phyloP scores from a whole-genome alignment of 225 moss, liverwort and hornwort species.

The Antitrichia curtipendula region DNA sequence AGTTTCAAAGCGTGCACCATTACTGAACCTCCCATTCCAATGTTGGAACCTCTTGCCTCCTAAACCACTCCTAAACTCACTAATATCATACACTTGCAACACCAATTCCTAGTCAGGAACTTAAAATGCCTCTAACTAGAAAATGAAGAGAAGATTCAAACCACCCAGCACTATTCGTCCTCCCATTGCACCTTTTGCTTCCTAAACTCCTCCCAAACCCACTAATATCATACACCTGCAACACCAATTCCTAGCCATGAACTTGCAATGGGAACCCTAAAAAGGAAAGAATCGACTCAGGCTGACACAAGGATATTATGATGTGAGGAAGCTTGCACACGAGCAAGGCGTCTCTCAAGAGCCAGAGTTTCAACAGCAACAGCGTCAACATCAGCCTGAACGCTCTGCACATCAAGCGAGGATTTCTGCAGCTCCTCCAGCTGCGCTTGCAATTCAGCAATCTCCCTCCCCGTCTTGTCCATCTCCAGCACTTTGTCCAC shows the following conservation, averaged over 20 bases:
- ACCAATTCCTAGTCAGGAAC: neutral
- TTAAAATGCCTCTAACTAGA: neutral
- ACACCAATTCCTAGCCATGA: neutral
- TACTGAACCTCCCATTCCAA: neutral
- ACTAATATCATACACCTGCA: neutral
- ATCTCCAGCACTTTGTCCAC: conserved; percentile 89
- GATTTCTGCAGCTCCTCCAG: conserved; percentile 80
- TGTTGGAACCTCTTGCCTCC: neutral
- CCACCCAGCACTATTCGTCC: neutral
- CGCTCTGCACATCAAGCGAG: conserved; percentile 62
- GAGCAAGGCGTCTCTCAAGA: conserved; percentile 52
- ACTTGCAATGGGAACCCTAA: neutral
- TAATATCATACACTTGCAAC: neutral
- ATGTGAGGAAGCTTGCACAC: conserved; percentile 14
- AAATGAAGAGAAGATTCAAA: neutral
- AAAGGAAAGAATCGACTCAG: neutral
- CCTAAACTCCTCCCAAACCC: neutral
- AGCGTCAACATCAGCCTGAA: conserved; percentile 78
- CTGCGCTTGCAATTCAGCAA: conserved; percentile 82
- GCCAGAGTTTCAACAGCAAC: conserved; percentile 61
- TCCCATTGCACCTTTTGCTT: neutral
- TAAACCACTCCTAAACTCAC: neutral
- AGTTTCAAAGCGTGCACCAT: neutral
- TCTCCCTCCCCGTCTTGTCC: conserved; percentile 89
- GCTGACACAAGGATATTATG: neutral